phyloP scores from a whole-genome alignment of 257 asterid genomes.

The Cynanchum wilfordii region DNA sequence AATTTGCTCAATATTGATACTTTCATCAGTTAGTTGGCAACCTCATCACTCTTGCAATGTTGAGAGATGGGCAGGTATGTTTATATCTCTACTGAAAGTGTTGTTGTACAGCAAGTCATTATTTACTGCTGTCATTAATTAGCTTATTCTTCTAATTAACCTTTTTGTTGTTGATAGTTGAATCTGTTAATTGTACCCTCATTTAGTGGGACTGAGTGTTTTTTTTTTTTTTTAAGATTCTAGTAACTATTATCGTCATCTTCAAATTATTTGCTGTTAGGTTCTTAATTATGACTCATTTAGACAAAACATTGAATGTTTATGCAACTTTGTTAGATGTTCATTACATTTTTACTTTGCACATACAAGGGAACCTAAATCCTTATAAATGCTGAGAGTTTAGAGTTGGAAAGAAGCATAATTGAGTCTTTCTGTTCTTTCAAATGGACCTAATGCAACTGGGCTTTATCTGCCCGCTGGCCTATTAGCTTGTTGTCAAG shows the following conservation, averaged over 20 bases:
- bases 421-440: neutral
- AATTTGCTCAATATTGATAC: constrained; percentile 4
- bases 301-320: neutral
- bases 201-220: neutral
- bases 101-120: neutral
- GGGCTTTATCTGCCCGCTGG: neutral
- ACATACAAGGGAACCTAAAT: neutral
- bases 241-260: neutral
- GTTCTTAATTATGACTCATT: neutral
- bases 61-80: constrained; percentile 71
- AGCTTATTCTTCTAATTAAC: neutral
- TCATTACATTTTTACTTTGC: neutral
- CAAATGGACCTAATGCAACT: neutral
- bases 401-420: neutral
- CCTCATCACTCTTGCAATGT: constrained; percentile 69
- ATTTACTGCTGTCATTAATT: neutral
- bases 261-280: neutral
- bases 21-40: constrained; percentile 94
- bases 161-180: neutral
- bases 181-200: no score
- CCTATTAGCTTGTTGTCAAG: neutral
- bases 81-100: constrained; percentile 6
- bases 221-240: neutral
- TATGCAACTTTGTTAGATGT: neutral
- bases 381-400: neutral